Evolutionary conservation across 2,329 filamentous ascomycete genomes (phyloP).

Genomic region (Neonectria sp.): DNA sequence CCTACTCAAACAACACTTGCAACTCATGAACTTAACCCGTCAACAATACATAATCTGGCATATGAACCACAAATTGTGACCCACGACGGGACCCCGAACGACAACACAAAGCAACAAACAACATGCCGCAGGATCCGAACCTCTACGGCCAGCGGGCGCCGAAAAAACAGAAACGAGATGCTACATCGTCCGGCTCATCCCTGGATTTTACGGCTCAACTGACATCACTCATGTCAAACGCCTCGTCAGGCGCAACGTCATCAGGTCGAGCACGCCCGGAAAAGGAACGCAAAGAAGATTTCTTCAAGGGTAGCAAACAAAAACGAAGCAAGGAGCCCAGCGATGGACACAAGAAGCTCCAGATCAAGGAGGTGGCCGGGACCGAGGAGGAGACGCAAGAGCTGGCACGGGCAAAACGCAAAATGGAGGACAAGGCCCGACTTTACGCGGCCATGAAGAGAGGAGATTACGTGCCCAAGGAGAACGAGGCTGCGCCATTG

Average conservation of each 20-base stretch:
- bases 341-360: slow-evolving; percentile 64
- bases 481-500: slow-evolving; percentile 76
- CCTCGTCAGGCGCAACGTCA: slow-evolving; percentile 58
- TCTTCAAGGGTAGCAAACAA: slow-evolving; percentile 51
- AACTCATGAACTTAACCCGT: slow-evolving; percentile 8
- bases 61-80: slow-evolving; percentile 2
- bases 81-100: slow-evolving; percentile 10
- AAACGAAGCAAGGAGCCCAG: slow-evolving; percentile 57
- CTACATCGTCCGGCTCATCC: slow-evolving; percentile 76
- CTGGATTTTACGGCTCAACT: slow-evolving; percentile 93
- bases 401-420: slow-evolving; percentile 79
- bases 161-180: slow-evolving; percentile 79
- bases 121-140: slow-evolving; percentile 75
- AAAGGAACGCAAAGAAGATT: slow-evolving; percentile 65
- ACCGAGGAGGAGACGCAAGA: slow-evolving; percentile 77
- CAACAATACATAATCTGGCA: slow-evolving; percentile 4
- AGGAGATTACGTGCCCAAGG: slow-evolving; percentile 82
- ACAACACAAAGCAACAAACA: slow-evolving; percentile 19
- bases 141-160: slow-evolving; percentile 84
- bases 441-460: slow-evolving; percentile 92
- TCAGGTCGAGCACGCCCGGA: slow-evolving; percentile 62
- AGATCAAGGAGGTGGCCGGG: slow-evolving; percentile 67
- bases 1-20: slow-evolving; percentile 12
- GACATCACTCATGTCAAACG: slow-evolving; percentile 80
- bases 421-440: slow-evolving; percentile 91